phyloP scores from a whole-genome alignment of 176 grass and related monocot genomes.

The Eragrostis nindensis region DNA sequence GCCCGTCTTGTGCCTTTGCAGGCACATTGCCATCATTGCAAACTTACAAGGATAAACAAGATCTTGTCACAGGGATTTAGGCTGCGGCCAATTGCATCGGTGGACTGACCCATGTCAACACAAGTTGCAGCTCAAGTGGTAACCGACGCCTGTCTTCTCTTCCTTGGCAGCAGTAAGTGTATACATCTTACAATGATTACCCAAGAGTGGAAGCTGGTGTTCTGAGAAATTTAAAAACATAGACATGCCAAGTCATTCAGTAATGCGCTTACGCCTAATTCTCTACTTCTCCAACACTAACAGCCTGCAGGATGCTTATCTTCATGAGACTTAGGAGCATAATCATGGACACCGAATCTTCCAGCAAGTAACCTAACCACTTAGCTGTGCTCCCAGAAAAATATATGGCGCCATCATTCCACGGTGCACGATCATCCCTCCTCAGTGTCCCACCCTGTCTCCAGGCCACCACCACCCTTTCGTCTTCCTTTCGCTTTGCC shows the following conservation, averaged over 20 bases:
- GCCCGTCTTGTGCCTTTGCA: slow-evolving; percentile 7
- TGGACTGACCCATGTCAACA: not conserved
- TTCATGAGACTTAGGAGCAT: not conserved
- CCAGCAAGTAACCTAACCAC: slow-evolving; percentile 34
- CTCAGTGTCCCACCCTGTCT: not conserved
- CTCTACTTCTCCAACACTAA: not conserved
- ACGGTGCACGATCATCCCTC: slow-evolving; percentile 13
- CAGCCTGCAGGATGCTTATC: slow-evolving; percentile 23
- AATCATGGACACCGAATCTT: slow-evolving; percentile 27
- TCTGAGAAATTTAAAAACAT: not conserved
- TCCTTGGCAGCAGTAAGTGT: slow-evolving; percentile 1
- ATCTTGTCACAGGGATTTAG: not conserved
- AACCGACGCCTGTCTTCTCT: not conserved
- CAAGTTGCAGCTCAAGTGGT: slow-evolving; percentile 29
- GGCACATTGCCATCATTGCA: slow-evolving; percentile 13
- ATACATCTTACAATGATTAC: not conserved
- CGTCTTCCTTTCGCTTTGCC: slow-evolving; percentile 20
- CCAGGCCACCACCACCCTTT: not conserved
- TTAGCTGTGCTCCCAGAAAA: slow-evolving; percentile 21
- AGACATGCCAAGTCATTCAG: not conserved
- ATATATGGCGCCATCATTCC: slow-evolving; percentile 27
- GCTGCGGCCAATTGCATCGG: not conserved
- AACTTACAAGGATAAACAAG: slow-evolving; percentile 8
- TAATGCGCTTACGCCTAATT: not conserved
- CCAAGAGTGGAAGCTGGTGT: not conserved